phyloP scores from a whole-genome alignment of 805 yeast genomes.

The Wickerhamomyces bovis region DNA sequence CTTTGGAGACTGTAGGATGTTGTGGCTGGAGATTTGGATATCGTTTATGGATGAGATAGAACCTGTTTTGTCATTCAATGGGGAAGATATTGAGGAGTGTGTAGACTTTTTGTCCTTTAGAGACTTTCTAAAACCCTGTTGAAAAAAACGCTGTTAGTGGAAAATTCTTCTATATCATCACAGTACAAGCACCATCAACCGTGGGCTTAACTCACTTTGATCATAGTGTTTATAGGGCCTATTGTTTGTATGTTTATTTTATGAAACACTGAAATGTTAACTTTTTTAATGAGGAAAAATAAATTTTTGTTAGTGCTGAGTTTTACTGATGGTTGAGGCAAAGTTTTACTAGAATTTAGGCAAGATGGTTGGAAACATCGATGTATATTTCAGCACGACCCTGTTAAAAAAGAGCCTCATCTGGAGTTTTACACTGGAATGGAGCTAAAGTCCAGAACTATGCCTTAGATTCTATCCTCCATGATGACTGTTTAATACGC shows the following conservation, averaged over 20 bases:
- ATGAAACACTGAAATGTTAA: background rate
- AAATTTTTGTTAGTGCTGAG: background rate
- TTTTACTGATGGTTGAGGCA: background rate
- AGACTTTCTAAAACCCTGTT: conserved; percentile 24
- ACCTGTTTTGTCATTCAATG: conserved; percentile 14
- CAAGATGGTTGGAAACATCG: background rate
- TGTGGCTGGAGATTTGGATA: conserved; percentile 17
- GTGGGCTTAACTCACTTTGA: conserved; percentile 4
- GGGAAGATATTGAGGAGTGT: conserved; percentile 23
- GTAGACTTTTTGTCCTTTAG: conserved; percentile 21
- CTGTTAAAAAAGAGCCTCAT: background rate
- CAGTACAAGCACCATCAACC: background rate
- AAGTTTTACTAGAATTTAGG: background rate
- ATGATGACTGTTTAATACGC: too few relatives aligned
- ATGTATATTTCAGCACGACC: background rate
- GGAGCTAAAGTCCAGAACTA: background rate
- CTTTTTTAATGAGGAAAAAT: background rate
- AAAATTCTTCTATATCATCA: background rate
- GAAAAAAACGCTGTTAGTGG: background rate
- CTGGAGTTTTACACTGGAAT: background rate
- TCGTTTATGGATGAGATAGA: conserved; percentile 21
- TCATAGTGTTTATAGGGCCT: conserved; percentile 1
- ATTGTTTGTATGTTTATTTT: background rate
- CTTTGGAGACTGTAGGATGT: conserved; percentile 50
- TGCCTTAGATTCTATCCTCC: too few relatives aligned